phyloP scores from a whole-genome alignment of 768 basidiomycete species.

The Amanita inopinata region DNA sequence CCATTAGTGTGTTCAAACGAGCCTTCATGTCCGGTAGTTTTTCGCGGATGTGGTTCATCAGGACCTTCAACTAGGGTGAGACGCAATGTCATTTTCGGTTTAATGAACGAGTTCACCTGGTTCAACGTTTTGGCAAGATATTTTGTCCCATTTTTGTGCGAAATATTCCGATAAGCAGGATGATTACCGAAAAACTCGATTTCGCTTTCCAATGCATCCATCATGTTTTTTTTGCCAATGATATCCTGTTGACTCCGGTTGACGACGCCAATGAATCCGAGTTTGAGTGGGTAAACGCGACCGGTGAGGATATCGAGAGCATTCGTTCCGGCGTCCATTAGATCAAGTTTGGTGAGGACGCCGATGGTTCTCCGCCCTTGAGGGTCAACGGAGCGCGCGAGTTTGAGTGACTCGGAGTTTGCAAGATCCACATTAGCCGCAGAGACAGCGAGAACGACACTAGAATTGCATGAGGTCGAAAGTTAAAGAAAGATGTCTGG shows the following conservation, averaged over 20 bases:
- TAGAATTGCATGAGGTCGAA: conserved; percentile 19
- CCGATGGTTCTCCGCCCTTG: conserved; percentile 96
- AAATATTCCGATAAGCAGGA: conserved; percentile 87
- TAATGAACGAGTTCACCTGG: conserved; percentile 43
- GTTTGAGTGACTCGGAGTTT: conserved; percentile 95
- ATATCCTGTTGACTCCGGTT: conserved; percentile 98
- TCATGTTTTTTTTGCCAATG: conserved; percentile 76
- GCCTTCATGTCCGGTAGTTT: conserved; percentile 99
- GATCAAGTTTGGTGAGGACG: conserved; percentile 92
- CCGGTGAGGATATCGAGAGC: conserved; percentile 49
- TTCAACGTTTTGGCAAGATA: conserved; percentile 91
- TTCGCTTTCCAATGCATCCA: conserved; percentile 77
- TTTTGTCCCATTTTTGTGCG: conserved; percentile 96
- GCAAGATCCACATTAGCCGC: conserved; percentile 98
- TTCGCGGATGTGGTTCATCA: conserved; percentile 96
- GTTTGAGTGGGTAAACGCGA: conserved; percentile 93
- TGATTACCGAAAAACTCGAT: conserved; percentile 87
- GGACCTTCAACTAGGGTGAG: conserved; percentile 38
- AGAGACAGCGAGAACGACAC: conserved; percentile 94
- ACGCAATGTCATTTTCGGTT: background rate
- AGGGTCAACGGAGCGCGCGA: conserved; percentile 91
- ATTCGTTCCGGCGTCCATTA: conserved; percentile 99
- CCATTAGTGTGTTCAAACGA: conserved; percentile 93
- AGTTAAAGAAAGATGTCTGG: conserved; percentile 1
- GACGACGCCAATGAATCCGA: conserved; percentile 97